phyloP scores from a whole-genome alignment of 2,329 filamentous ascomycete genomes.

The Cladophialophora psammophila region DNA sequence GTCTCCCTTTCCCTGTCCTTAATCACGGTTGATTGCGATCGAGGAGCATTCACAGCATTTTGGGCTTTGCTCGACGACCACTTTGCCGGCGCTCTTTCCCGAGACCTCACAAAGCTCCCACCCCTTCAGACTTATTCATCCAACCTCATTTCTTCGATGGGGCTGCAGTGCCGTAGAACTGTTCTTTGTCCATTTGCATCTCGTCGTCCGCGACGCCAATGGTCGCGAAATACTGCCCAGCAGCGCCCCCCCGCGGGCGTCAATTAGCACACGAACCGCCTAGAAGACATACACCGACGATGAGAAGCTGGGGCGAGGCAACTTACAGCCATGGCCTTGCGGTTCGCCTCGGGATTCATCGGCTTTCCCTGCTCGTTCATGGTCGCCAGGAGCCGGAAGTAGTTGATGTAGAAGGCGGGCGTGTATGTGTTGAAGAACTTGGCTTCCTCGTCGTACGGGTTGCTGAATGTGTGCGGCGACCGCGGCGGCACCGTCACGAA shows the following conservation, averaged over 20 bases:
- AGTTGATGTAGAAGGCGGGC: constrained; percentile 65
- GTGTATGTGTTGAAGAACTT: constrained; percentile 66
- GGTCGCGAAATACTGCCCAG: constrained; percentile 38
- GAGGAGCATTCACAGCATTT: too few relatives aligned
- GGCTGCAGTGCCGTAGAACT: constrained; percentile 29
- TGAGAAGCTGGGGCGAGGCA: neutral
- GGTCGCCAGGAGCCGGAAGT: constrained; percentile 61
- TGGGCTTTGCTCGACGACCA: too few relatives aligned
- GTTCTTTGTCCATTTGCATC: constrained; percentile 37
- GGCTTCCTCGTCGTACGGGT: constrained; percentile 62
- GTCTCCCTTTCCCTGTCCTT: too few relatives aligned
- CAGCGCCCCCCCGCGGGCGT: neutral
- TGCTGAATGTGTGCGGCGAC: constrained; percentile 64
- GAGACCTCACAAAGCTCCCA: too few relatives aligned
- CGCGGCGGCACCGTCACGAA: constrained; percentile 63
- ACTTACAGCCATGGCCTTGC: constrained; percentile 40
- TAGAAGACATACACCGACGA: too few relatives aligned
- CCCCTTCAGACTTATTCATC: neutral
- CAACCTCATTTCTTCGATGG: constrained; percentile 20
- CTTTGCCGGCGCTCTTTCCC: too few relatives aligned
- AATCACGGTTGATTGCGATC: too few relatives aligned
- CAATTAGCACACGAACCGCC: neutral
- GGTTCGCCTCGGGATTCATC: constrained; percentile 39
- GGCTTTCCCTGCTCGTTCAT: constrained; percentile 53
- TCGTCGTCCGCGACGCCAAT: constrained; percentile 40